These are phyloP conservation scores for Sphagnum tenellum DNA, from an alignment of 225 moss, liverwort and hornwort genomes.

Conservation along the genomic window DNA sequence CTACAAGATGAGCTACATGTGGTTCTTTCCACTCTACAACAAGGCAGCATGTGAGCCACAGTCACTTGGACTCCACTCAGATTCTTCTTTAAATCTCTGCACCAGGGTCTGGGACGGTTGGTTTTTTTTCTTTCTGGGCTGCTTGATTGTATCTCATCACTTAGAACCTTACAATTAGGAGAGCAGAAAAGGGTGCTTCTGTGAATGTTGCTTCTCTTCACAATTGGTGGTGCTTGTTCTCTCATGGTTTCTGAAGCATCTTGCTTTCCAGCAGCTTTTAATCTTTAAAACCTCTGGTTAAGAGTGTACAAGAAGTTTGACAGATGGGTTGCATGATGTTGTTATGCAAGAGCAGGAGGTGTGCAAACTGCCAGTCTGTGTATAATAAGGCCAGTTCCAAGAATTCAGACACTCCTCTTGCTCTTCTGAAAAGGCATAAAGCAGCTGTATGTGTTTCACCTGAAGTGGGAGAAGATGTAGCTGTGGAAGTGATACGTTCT, in stretches of 20 bases:
- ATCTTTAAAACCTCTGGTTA: no score
- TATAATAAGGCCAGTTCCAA: not conserved
- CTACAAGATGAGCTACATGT: conserved; percentile 3
- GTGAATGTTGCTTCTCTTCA: not conserved
- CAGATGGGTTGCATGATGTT: not conserved
- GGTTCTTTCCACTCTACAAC: conserved; percentile 1
- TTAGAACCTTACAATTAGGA: no score
- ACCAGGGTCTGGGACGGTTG: not conserved
- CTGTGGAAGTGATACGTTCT: conserved; percentile 11
- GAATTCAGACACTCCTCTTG: not conserved
- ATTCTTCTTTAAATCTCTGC: not conserved
- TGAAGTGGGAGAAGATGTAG: conserved; percentile 9
- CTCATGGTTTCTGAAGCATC: not conserved
- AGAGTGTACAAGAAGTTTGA: not conserved
- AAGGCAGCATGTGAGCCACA: not conserved
- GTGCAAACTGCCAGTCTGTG: no score
- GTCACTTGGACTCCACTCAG: not conserved
- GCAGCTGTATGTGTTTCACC: not conserved
- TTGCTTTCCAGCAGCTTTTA: not conserved
- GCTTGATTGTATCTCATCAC: not conserved
- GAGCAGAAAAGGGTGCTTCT: no score
- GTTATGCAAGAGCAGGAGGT: no score
- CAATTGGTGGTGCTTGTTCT: not conserved
- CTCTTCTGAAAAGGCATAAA: no score
- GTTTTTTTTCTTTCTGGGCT: not conserved